phyloP scores from a whole-genome alignment of 371 early-diverging fungal species.

The Circinella minor region DNA sequence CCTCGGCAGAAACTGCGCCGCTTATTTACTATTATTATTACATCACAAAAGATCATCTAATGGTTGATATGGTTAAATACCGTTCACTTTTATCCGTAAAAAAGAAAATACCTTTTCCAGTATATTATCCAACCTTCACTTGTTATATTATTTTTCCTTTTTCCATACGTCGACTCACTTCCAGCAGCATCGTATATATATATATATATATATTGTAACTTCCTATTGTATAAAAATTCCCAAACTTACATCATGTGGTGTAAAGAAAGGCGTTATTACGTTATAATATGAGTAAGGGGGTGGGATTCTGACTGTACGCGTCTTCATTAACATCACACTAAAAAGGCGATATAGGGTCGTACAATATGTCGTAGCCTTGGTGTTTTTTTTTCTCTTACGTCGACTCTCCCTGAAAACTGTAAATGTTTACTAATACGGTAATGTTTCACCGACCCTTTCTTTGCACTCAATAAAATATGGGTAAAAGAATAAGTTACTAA shows the following conservation, averaged over 20 bases:
- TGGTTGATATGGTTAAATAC: not conserved
- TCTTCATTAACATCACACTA: not conserved
- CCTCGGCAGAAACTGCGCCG: too few species aligned
- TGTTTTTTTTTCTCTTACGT: not conserved
- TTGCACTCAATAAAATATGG: constrained; percentile 4
- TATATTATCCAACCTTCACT: not conserved
- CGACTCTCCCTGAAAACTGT: not conserved
- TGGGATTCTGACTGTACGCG: too few species aligned
- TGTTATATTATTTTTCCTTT: not conserved
- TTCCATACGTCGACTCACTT: too few species aligned
- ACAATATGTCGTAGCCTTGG: not conserved
- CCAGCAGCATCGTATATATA: too few species aligned
- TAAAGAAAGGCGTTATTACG: not conserved
- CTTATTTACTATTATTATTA: too few species aligned
- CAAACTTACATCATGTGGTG: not conserved
- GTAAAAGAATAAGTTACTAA: constrained; percentile 2
- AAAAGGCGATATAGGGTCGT: not conserved
- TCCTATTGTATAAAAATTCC: too few species aligned
- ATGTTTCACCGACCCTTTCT: constrained; percentile 1
- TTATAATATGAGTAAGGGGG: not conserved
- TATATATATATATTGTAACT: too few species aligned
- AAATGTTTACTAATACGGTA: not conserved
- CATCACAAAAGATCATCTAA: too few species aligned
- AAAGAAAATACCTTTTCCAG: not conserved
- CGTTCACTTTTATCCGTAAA: constrained; percentile 3